Base-by-base conservation (phyloP, 768 basidiomycete species). In the Myochromella boudieri region DNA sequence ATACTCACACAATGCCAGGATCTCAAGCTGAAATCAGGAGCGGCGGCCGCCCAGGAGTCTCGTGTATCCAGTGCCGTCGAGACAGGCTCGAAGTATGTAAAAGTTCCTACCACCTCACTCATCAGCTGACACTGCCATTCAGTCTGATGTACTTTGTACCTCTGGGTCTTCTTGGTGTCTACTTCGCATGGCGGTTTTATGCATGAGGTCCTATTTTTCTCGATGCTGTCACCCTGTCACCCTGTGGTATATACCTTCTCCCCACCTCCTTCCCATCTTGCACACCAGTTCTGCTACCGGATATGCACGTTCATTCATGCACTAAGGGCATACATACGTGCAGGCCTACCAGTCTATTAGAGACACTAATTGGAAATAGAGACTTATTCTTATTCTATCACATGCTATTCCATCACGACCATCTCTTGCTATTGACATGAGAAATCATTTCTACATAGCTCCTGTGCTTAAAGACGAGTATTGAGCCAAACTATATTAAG, bases 181-280 rank as follows among this genome's bases (percentile, higher is more conserved):
- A 92, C 82, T 87, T 95, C 57, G 93, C 83, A 38, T 95, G 84
- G 82, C 80, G 91, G 52, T 84, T 76, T 68, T 91, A 91, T 66
- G 65, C 70, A 60, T 78, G 69, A 67, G 51, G 39, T 20, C 32
- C 51, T 40, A 39, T 50, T 21, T 37, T 44, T 37, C 34, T 44
- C 38, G 44, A 41, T 6, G 6, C 14, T 12, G 33, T 7, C 18
- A 7, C 33, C n/a, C 18, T 34, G n/a, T 42, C 18, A 37, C 32
- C 17, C 22, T 53, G n/a, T 51, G 44, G 41, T 49, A 39, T 57
- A 58, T 56, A 50, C 42, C 42, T 37, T 42, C 44, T 55, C 31
- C 49, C 34, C 28, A 38, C 22, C 42, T 32, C 25, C 44, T 20
- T 37, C 28, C 22, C 37, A 34, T 42, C n/a, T 41, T 24, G 28